Conservation (phyloP, 352 stramenopile species). For the Pythium dissimile region DNA sequence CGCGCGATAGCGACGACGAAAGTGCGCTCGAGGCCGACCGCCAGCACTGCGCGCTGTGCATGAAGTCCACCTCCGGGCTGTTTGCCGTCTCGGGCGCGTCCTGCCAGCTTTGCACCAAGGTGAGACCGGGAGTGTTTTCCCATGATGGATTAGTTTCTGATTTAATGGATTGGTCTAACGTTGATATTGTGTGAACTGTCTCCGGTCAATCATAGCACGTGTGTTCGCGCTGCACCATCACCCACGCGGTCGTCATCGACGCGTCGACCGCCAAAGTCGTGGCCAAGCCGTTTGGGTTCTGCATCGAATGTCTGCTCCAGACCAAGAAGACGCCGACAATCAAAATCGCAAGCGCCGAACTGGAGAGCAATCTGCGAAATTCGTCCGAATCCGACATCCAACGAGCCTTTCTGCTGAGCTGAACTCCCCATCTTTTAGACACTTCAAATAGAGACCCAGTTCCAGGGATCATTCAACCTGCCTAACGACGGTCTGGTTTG, state of each 20-base stretch:
- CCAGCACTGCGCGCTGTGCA: background rate
- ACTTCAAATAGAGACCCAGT: too few relatives aligned
- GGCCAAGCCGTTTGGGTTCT: conserved; percentile 1
- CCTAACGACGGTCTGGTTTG: too few relatives aligned
- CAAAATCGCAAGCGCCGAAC: too few relatives aligned
- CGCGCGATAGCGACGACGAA: background rate
- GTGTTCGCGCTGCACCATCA: background rate
- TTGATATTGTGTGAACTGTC: background rate
- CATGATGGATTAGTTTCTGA: background rate
- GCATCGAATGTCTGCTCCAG: conserved; percentile 1
- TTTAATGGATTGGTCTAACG: background rate
- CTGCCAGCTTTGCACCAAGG: conserved; percentile 7
- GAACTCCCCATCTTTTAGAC: too few relatives aligned
- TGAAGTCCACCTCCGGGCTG: background rate
- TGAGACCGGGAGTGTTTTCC: conserved; percentile 1
- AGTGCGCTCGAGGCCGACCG: background rate
- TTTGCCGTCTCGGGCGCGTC: background rate
- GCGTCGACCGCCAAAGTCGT: background rate
- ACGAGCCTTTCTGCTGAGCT: too few relatives aligned
- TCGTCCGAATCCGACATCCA: too few relatives aligned
- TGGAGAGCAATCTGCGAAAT: too few relatives aligned
- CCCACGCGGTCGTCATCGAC: conserved; percentile 4
- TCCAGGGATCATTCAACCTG: too few relatives aligned
- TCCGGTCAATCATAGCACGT: conserved; percentile 2
- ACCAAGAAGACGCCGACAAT: conserved; percentile 1